Conservation (phyloP, 768 basidiomycete species). For the Baorangia bicolor region DNA sequence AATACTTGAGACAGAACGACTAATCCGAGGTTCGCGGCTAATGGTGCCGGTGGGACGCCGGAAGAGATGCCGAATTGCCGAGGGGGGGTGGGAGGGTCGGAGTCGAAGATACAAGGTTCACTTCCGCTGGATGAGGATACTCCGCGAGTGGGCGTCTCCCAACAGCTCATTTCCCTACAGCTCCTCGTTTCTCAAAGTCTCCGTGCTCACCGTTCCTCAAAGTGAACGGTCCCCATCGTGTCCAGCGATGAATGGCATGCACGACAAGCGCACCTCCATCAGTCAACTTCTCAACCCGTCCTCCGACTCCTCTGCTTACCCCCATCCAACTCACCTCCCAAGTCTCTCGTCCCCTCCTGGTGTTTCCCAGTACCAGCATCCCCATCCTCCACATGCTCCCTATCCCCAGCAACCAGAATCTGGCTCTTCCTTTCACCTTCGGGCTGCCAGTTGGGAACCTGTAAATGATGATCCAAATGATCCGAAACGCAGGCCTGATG, state of each 20-base stretch:
- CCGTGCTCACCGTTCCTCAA: slow-evolving; percentile 5
- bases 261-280: slow-evolving; percentile 53
- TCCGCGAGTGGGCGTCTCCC: slow-evolving; percentile 35
- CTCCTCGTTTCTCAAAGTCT: slow-evolving; percentile 21
- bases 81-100: slow-evolving; percentile 20
- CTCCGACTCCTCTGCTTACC: slow-evolving; percentile 37
- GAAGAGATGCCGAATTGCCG: slow-evolving; percentile 25
- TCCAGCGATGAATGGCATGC: slow-evolving; percentile 40
- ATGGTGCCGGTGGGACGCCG: slow-evolving; percentile 20
- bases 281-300: slow-evolving; percentile 51
- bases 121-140: slow-evolving; percentile 32
- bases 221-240: slow-evolving; percentile 15
- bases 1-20: not conserved
- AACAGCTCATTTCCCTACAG: slow-evolving; percentile 29
- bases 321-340: slow-evolving; percentile 31
- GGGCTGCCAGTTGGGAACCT: slow-evolving; percentile 59
- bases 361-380: slow-evolving; percentile 31
- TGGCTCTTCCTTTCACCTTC: slow-evolving; percentile 48
- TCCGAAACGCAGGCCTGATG: slow-evolving; percentile 35
- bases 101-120: slow-evolving; percentile 23
- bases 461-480: slow-evolving; percentile 37
- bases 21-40: slow-evolving; percentile 32
- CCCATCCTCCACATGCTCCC: slow-evolving; percentile 24
- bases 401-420: slow-evolving; percentile 32
- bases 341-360: slow-evolving; percentile 22